phyloP scores from a whole-genome alignment of 2,329 filamentous ascomycete genomes.

The Fusarium oligoseptatum region DNA sequence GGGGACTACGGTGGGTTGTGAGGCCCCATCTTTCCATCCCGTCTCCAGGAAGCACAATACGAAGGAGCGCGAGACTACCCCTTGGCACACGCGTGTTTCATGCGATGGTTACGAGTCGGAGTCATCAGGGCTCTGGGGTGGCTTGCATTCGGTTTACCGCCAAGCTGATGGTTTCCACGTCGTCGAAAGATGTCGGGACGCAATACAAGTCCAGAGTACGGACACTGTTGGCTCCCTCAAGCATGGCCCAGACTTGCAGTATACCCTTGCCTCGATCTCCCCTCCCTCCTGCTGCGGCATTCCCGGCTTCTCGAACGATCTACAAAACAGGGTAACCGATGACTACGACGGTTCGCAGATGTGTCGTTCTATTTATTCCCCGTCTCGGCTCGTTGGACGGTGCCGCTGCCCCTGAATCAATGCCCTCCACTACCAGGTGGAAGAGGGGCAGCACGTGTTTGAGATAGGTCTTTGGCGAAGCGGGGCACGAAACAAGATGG shows the following conservation, averaged over 20 bases:
- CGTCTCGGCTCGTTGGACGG: neutral
- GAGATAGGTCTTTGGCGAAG: slow-evolving; percentile 24
- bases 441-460: slow-evolving; percentile 37
- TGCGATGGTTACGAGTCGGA: slow-evolving; percentile 4
- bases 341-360: neutral
- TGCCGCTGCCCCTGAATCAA: slow-evolving; percentile 29
- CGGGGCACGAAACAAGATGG: slow-evolving; percentile 29
- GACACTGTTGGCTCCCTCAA: neutral
- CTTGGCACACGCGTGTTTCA: slow-evolving; percentile 9
- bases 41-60: slow-evolving; percentile 1
- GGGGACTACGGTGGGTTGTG: slow-evolving; percentile 1
- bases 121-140: neutral
- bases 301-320: neutral
- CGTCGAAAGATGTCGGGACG: neutral
- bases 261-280: slow-evolving; percentile 8
- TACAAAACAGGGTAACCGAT: neutral
- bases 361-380: slow-evolving; percentile 1
- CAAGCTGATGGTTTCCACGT: neutral
- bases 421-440: slow-evolving; percentile 19
- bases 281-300: neutral
- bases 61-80: slow-evolving; percentile 2
- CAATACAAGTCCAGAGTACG: slow-evolving; percentile 11
- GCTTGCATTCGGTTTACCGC: neutral
- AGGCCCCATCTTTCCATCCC: slow-evolving; percentile 4
- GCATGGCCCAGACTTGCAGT: neutral